Conservation (phyloP, 1,284 basidiomycete species). For the Malassezia arunalokei region DNA sequence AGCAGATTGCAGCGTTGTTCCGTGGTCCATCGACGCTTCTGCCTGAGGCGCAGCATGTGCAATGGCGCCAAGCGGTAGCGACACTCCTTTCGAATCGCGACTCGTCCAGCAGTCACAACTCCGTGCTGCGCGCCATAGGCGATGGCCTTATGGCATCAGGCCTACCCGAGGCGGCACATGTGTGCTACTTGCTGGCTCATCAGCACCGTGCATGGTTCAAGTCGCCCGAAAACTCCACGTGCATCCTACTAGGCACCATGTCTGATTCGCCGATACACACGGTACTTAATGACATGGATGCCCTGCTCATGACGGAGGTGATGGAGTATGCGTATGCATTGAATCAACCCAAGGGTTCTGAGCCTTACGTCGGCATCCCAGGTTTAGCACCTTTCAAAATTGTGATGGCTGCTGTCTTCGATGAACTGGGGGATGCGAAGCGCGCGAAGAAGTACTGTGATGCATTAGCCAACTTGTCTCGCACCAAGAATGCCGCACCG, state of each 20-base stretch:
- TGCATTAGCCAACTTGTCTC: conserved; percentile 63
- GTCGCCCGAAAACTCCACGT: background rate
- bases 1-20: conserved; percentile 10
- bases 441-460: conserved; percentile 63
- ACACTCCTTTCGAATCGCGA: conserved; percentile 69
- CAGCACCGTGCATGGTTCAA: background rate
- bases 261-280: conserved; percentile 57
- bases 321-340: conserved; percentile 80
- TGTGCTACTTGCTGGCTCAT: conserved; percentile 64
- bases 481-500: conserved; percentile 49
- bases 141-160: conserved; percentile 64
- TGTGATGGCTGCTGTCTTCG: conserved; percentile 62
- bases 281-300: conserved; percentile 62
- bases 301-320: conserved; percentile 77
- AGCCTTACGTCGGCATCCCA: conserved; percentile 66
- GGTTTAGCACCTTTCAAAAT: conserved; percentile 82
- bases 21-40: background rate
- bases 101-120: conserved; percentile 50
- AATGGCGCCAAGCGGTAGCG: conserved; percentile 58
- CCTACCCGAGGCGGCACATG: conserved; percentile 75
- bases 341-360: conserved; percentile 66
- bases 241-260: background rate
- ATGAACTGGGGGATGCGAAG: conserved; percentile 48
- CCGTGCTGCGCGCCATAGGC: conserved; percentile 74
- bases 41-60: conserved; percentile 15